Conservation (phyloP, 805 yeast species). For the Candida ponderosae region DNA sequence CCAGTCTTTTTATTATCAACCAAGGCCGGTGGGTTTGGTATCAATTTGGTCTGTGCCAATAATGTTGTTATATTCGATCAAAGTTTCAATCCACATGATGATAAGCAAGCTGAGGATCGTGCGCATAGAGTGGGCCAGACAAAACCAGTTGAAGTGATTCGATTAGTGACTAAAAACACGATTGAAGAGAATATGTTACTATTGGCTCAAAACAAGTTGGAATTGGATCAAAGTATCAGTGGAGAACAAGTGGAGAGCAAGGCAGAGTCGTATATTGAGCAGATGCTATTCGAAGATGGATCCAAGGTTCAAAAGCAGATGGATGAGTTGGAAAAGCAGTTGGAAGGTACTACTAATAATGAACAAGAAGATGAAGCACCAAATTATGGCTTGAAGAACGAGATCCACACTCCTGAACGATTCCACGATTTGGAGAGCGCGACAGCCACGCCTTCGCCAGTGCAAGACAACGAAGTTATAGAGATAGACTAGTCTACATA, state of each 20-base stretch:
- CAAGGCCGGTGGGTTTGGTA: conserved; percentile 98
- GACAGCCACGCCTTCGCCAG: too few relatives aligned
- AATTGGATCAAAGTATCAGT: conserved; percentile 49
- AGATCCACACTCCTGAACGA: too few relatives aligned
- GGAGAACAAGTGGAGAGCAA: conserved; percentile 21
- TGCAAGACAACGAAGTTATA: too few relatives aligned
- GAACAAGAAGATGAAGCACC: too few relatives aligned
- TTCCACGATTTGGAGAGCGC: too few relatives aligned
- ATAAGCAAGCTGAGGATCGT: conserved; percentile 96
- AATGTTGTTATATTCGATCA: conserved; percentile 88
- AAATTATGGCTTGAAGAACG: too few relatives aligned
- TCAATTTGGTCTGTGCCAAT: conserved; percentile 92
- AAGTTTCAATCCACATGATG: conserved; percentile 97
- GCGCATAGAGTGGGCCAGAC: conserved; percentile 97
- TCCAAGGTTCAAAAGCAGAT: not conserved
- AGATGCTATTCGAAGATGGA: conserved; percentile 29
- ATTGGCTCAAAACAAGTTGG: conserved; percentile 85
- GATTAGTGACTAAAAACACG: conserved; percentile 64
- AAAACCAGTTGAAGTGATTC: conserved; percentile 70
- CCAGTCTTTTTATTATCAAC: conserved; percentile 88
- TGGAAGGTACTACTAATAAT: too few relatives aligned
- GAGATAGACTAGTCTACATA: too few relatives aligned
- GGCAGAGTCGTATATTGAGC: conserved; percentile 25
- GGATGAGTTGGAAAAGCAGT: not conserved
- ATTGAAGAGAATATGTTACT: conserved; percentile 86